These are phyloP conservation scores for Cardamine chenopodiifolia DNA, from an alignment of 345 rosid species.

Conservation along the genomic window DNA sequence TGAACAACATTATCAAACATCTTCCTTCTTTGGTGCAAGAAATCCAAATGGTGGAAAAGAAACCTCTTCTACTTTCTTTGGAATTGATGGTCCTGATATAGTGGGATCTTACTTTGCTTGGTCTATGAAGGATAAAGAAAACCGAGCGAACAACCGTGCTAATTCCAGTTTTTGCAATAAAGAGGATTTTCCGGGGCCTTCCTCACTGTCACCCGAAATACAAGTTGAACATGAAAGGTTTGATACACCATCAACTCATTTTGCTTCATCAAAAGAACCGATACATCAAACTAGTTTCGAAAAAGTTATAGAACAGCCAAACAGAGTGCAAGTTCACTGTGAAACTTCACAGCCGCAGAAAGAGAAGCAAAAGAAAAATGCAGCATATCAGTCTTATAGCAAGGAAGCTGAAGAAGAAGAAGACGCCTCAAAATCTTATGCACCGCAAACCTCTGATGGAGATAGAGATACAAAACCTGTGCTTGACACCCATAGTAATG, in stretches of 20 bases:
- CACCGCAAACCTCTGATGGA: conserved; percentile 30
- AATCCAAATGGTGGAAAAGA: conserved; percentile 36
- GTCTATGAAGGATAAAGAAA: conserved; percentile 21
- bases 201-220: conserved; percentile 31
- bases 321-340: conserved; percentile 30
- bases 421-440: conserved; percentile 32
- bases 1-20: conserved; percentile 31
- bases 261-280: conserved; percentile 25
- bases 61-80: conserved; percentile 29
- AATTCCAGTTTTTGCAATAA: conserved; percentile 22
- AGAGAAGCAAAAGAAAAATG: conserved; percentile 11
- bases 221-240: conserved; percentile 36
- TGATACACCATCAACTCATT: conserved; percentile 11
- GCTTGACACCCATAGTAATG: conserved; percentile 26
- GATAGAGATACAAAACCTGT: conserved; percentile 12
- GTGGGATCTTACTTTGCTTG: conserved; percentile 27
- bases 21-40: conserved; percentile 37
- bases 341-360: conserved; percentile 16
- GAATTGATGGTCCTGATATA: conserved; percentile 25
- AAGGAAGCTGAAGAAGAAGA: conserved; percentile 33
- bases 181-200: conserved; percentile 28
- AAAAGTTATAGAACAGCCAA: conserved; percentile 17
- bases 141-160: conserved; percentile 16
- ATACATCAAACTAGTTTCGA: conserved; percentile 30
- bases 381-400: conserved; percentile 8